phyloP scores from a whole-genome alignment of 371 early-diverging fungal species.

The Scutellospora calospora region DNA sequence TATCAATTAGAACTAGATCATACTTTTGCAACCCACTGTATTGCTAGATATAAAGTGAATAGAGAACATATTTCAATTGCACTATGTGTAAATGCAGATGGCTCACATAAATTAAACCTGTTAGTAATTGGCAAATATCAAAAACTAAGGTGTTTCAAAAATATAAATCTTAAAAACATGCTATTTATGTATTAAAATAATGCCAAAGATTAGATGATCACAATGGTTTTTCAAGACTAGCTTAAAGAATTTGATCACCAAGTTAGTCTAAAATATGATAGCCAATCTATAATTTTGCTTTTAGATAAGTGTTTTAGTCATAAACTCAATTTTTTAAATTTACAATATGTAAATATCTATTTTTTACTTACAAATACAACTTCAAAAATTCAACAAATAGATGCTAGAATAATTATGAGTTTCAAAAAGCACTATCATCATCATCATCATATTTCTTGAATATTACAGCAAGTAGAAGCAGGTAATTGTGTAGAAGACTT shows the following conservation, averaged over 20 bases:
- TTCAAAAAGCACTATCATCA: slow-evolving; percentile 46
- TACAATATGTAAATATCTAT: slow-evolving; percentile 41
- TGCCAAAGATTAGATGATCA: slow-evolving; percentile 35
- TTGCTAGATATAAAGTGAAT: slow-evolving; percentile 23
- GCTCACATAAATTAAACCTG: slow-evolving; percentile 34
- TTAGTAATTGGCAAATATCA: slow-evolving; percentile 40
- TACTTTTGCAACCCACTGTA: background rate
- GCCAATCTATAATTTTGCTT: slow-evolving; percentile 42
- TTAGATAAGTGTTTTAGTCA: slow-evolving; percentile 46
- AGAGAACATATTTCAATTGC: slow-evolving; percentile 34
- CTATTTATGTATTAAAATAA: slow-evolving; percentile 29
- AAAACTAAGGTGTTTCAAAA: slow-evolving; percentile 25
- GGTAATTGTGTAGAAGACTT: too few species aligned
- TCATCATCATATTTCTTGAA: too few species aligned
- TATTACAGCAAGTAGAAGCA: too few species aligned
- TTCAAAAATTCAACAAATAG: slow-evolving; percentile 47
- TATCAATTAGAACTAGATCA: background rate
- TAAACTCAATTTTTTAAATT: background rate
- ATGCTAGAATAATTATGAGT: slow-evolving; percentile 46
- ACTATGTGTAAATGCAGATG: slow-evolving; percentile 32
- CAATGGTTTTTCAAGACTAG: slow-evolving; percentile 38
- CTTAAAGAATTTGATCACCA: slow-evolving; percentile 18
- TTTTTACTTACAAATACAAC: slow-evolving; percentile 48
- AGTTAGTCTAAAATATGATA: slow-evolving; percentile 22
- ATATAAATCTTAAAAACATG: slow-evolving; percentile 26